Evolutionary conservation across 2,329 filamentous ascomycete genomes (phyloP).

Genomic region (Fusarium concolor): DNA sequence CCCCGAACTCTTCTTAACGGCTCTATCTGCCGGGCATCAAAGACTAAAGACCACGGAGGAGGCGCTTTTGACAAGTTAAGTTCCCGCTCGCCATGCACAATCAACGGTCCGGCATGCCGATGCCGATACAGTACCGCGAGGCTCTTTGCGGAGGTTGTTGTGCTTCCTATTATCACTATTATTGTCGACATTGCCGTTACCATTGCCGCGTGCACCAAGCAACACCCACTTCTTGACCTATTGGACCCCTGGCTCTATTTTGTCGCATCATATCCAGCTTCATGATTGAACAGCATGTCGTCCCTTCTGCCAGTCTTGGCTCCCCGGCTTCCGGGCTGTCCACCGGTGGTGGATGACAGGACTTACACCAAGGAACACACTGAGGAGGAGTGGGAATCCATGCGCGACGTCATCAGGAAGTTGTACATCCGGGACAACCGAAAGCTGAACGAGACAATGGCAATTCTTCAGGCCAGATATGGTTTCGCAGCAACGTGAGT

Average conservation of each 20-base stretch:
- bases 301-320: conserved; percentile 49
- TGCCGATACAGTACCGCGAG: conserved; percentile 37
- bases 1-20: conserved; percentile 33
- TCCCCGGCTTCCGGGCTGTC: conserved; percentile 49
- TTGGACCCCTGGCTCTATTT: neutral
- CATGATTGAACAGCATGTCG: conserved; percentile 41
- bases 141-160: conserved; percentile 25
- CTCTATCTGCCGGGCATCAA: conserved; percentile 23
- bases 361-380: conserved; percentile 51
- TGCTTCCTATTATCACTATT: conserved; percentile 25
- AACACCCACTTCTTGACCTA: conserved; percentile 5
- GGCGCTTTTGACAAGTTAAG: conserved; percentile 40
- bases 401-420: conserved; percentile 49
- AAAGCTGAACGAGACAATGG: conserved; percentile 53
- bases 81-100: conserved; percentile 44
- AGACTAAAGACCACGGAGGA: conserved; percentile 32
- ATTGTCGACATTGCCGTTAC: conserved; percentile 1
- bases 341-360: conserved; percentile 42
- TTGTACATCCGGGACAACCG: conserved; percentile 53
- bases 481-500: conserved; percentile 55
- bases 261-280: conserved; percentile 18
- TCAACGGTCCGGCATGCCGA: conserved; percentile 44
- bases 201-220: conserved; percentile 23
- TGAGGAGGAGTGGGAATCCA: conserved; percentile 52
- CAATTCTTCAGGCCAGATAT: conserved; percentile 50